Conservation (phyloP, 441 rosid species). For the Gossypium schwendimanii region DNA sequence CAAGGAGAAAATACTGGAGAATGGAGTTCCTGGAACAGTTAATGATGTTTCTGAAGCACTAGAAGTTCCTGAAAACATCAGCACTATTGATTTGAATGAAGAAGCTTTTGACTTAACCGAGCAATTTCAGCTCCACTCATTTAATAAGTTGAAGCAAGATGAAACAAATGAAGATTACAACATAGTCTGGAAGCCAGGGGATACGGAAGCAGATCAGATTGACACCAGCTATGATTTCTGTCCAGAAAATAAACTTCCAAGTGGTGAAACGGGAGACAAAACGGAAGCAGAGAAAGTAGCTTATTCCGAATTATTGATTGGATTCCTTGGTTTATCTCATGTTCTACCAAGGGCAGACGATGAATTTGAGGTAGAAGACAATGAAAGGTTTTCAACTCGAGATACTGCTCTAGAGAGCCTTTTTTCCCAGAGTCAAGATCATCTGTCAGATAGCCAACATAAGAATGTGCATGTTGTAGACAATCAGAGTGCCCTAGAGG, state of each 20-base stretch:
- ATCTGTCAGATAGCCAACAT: slow-evolving; percentile 9
- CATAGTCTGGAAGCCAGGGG: background rate
- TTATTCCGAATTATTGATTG: background rate
- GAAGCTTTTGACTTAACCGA: slow-evolving; percentile 10
- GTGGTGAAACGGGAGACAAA: slow-evolving; percentile 18
- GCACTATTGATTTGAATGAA: background rate
- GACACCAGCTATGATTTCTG: background rate
- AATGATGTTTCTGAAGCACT: slow-evolving; percentile 12
- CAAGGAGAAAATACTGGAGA: slow-evolving; percentile 8
- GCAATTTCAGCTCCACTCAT: slow-evolving; percentile 9
- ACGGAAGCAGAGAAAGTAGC: slow-evolving; percentile 7
- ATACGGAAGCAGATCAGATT: slow-evolving; percentile 15
- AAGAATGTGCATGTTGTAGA: slow-evolving; percentile 7
- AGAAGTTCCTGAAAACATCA: background rate
- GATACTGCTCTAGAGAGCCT: slow-evolving; percentile 15
- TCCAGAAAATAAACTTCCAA: slow-evolving; percentile 10
- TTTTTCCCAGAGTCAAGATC: slow-evolving; percentile 7
- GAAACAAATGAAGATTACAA: background rate
- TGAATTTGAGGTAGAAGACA: background rate
- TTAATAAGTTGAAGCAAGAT: slow-evolving; percentile 5
- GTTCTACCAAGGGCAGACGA: background rate
- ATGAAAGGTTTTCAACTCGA: slow-evolving; percentile 8
- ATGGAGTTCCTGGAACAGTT: slow-evolving; percentile 10
- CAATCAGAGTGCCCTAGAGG: slow-evolving; percentile 15
- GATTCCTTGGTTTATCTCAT: background rate